Evolutionary conservation across 2,329 filamentous ascomycete species (phyloP), one percentile per base, ranked within the genome.

Genomic region (Aureobasidium namibiae): DNA sequence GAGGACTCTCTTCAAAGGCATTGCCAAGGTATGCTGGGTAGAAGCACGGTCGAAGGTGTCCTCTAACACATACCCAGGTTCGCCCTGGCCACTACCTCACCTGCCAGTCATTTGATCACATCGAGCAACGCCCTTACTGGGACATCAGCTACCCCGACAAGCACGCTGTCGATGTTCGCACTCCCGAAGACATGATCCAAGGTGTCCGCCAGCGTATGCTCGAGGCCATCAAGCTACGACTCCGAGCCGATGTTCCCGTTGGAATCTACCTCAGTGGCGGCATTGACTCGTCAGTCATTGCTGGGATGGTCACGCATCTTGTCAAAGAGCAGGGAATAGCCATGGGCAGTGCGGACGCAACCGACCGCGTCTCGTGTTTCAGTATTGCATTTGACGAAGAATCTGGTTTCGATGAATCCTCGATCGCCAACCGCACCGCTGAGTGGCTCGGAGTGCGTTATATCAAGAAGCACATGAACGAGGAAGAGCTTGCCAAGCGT

Each of bases 241-340:
- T 84, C 10, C 74, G 77, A 16, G 81, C 82, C 1, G 82, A 85
- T 65, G 82, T 84, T 0, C 80, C 80, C 0, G 72, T 84, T 3
- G 82, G 80, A 2, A 71, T 85, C 54, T 84, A 81, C 60, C 70
- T 84, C 0, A 79, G 75, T 23, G 82, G 82, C 4, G 82, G 82
- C 1, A 76, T 85, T 50, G 82, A 84, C 65, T 82, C 80, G 0
- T 83, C 81, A 0, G 73, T 76, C 1, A 69, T 84, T 23, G 81
- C 81, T 8, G 82, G 82, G 3, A 82, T 85, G 64, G 76, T 79
- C 2, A 76, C 75, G 1, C 72, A 83, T 61, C 72, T 84, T 1
- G 73, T 77, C n/a, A 71, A 74, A 41, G 71, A 79, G 49, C 68
- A 78, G 52, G 73, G 76, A n/a, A 69, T 74, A 23, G 69, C 72